These are phyloP conservation scores for Leccinum arenicola DNA, from an alignment of 768 basidiomycete species.

Conservation along the genomic window DNA sequence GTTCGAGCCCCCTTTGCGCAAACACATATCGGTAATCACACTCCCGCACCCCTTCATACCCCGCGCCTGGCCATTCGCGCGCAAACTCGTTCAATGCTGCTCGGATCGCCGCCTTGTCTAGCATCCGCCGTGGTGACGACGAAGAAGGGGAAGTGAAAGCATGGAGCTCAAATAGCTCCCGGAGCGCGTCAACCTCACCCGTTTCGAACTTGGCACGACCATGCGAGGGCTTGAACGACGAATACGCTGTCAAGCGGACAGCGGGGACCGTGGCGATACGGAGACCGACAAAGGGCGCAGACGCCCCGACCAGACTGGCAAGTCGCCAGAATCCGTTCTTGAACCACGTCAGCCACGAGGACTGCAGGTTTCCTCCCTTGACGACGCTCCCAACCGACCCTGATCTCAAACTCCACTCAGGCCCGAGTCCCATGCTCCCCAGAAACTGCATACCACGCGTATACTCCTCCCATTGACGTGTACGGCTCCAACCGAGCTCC, in stretches of 20 bases:
- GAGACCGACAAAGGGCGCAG: background rate
- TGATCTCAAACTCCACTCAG: constrained; percentile 27
- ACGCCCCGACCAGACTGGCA: constrained; percentile 22
- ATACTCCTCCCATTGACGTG: constrained; percentile 59
- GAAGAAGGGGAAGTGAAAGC: background rate
- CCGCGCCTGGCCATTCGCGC: constrained; percentile 33
- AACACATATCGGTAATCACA: constrained; percentile 77
- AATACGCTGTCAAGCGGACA: background rate
- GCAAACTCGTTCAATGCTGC: constrained; percentile 44
- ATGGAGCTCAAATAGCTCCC: constrained; percentile 33
- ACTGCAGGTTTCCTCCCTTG: background rate
- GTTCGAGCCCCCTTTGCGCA: constrained; percentile 66
- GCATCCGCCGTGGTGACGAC: constrained; percentile 21
- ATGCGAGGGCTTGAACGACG: constrained; percentile 31
- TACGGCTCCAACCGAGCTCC: constrained; percentile 74
- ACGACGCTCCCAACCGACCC: background rate
- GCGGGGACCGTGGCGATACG: background rate
- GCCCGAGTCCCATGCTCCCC: constrained; percentile 79
- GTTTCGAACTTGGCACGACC: constrained; percentile 54
- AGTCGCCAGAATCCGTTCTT: constrained; percentile 13
- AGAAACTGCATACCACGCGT: constrained; percentile 62
- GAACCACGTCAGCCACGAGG: constrained; percentile 7
- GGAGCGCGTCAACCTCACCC: constrained; percentile 45
- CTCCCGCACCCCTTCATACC: constrained; percentile 57
- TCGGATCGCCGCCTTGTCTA: constrained; percentile 40